Conservation (phyloP, 352 stramenopile genomes). For the Pythium myriotylum region DNA sequence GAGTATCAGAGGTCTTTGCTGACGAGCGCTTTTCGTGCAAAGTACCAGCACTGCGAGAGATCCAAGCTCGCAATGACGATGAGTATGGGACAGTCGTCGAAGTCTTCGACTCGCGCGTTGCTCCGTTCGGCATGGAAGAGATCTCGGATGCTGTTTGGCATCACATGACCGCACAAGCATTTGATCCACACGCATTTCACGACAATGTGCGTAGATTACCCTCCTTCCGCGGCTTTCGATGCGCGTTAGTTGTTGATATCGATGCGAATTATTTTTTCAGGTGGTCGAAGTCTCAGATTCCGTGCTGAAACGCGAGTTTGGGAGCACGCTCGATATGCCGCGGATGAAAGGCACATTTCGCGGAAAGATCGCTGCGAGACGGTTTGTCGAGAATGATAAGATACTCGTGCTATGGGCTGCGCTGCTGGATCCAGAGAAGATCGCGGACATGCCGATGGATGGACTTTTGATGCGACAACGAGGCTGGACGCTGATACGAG, state of each 20-base stretch:
- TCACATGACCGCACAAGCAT: constrained; percentile 14
- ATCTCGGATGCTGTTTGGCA: constrained; percentile 24
- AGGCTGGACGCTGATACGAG: constrained; percentile 31
- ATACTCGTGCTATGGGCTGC: constrained; percentile 51
- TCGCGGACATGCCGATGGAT: constrained; percentile 40
- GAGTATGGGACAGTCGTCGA: constrained; percentile 21
- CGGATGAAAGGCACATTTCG: constrained; percentile 29
- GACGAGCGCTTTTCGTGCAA: constrained; percentile 14
- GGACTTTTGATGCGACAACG: constrained; percentile 50
- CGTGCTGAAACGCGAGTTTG: constrained; percentile 13
- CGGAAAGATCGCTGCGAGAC: constrained; percentile 39
- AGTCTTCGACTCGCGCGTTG: constrained; percentile 16
- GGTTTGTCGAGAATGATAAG: constrained; percentile 37
- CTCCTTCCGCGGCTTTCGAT: no score
- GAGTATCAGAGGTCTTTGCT: constrained; percentile 9
- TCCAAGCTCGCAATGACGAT: constrained; percentile 17
- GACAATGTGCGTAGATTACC: constrained; percentile 16
- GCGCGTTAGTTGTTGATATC: no score
- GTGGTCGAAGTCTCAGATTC: constrained; percentile 4
- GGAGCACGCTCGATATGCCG: constrained; percentile 7
- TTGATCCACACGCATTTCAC: constrained; percentile 12
- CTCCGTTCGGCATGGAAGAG: constrained; percentile 10
- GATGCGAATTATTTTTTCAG: constrained; percentile 1
- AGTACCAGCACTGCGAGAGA: constrained; percentile 6
- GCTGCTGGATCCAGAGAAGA: constrained; percentile 44